A percentile compares a stretch with the other conserved stretches of the same genome.
These are phyloP conservation scores for Lepidopterella palustris DNA, from an alignment of 495 filamentous ascomycete species.

Conservation along the genomic window DNA sequence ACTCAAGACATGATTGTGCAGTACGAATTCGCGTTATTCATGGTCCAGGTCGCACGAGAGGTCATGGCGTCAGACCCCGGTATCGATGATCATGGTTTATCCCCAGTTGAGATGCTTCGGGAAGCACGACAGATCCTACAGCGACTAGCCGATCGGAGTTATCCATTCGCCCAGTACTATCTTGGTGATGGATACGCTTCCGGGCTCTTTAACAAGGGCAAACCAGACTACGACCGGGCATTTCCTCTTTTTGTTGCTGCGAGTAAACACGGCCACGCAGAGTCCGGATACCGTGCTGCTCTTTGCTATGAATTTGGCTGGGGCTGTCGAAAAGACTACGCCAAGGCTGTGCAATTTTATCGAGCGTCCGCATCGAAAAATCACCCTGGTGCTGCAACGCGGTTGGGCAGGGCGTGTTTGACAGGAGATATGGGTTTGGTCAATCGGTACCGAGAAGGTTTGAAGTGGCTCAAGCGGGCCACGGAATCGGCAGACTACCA, in stretches of 20 bases:
- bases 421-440: constrained; percentile 77
- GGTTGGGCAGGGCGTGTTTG: constrained; percentile 84
- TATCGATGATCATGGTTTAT: constrained; percentile 15
- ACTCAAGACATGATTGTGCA: constrained; percentile 80
- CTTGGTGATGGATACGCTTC: constrained; percentile 90
- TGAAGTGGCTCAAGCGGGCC: constrained; percentile 95
- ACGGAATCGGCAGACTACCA: constrained; percentile 81
- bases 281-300: constrained; percentile 88
- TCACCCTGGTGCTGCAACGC: constrained; percentile 90
- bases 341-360: constrained; percentile 90
- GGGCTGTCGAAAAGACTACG: constrained; percentile 81
- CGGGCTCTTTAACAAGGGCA: constrained; percentile 88
- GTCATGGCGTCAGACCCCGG: constrained; percentile 34
- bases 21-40: constrained; percentile 92
- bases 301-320: constrained; percentile 98
- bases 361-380: constrained; percentile 84
- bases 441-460: constrained; percentile 80
- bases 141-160: constrained; percentile 74
- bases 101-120: constrained; percentile 61
- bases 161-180: constrained; percentile 97
- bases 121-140: constrained; percentile 87
- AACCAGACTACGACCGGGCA: constrained; percentile 80
- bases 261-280: constrained; percentile 94
- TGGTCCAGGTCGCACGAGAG: constrained; percentile 79
- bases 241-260: constrained; percentile 89